Evolutionary conservation across 352 stramenopile species (phyloP), one percentile per base, ranked within the genome.

Genomic region (Phytophthora podocarpi): DNA sequence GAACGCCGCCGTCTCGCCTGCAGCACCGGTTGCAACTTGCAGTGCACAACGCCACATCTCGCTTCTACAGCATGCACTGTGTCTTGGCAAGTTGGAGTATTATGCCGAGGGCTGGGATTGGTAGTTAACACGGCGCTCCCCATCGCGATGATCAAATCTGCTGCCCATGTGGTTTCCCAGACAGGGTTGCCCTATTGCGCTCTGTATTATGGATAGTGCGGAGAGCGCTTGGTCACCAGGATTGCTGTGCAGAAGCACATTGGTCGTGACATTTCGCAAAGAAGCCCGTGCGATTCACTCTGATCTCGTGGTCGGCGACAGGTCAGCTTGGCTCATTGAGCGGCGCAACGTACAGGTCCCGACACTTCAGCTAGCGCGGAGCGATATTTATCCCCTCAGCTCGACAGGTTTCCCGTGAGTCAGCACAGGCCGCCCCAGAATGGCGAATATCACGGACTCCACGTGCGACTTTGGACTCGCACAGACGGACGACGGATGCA

Each of bases 401-500:
- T 10, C 39, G 27, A 59, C 43, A 49, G 48, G 49, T 59, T 49
- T 36, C 32, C 5, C 21, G 40, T 48, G 35, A 60, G 6, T 43
- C 45, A 52, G 16, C 27, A 52, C 52, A 67, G 16, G 26, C 6
- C 20, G 27, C 40, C 6, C 30, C 23, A 50, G 15, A 35, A 76
- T 77, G 64, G 53, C 52, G 27, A 81, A 78, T 23, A 75, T 80
- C 40, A 71, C 64, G 18, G 64, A 75, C 13, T 39, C 58, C 10
- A 81, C 69, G 20, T 78, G 69, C 51, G 61, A 64, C n/a, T 78
- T 70, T 40, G 62, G 67, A 28, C 63, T 77, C 30, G 64, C 63
- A 34, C 48, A 43, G 27, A 74, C 66, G 5, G 45, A 66, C 1
- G 58, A 67, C 28, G 67, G 59, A 61, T 82, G 70, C 45, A 23